Base-by-base conservation (phyloP, 805 yeast species). In the Diddensiella santjacobensis region DNA sequence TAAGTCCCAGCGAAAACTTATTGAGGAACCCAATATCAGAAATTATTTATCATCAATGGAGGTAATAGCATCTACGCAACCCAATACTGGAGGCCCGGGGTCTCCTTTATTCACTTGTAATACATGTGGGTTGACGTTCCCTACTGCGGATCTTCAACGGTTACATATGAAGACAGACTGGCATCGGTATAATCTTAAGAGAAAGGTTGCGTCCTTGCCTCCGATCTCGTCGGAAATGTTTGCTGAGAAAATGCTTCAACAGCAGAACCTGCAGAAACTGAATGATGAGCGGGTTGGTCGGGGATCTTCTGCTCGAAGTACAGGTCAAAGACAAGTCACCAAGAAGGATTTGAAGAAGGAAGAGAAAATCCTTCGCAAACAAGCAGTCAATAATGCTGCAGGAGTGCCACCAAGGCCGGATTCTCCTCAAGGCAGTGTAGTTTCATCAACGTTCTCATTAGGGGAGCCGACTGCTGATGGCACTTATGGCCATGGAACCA, bases 111-210 rank as follows among this genome's bases (percentile, higher is more conserved):
- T 75, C 65, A 88, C 96, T 10, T 93, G 99, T 69, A 87, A 90
- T 62, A 84, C 96, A 18, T 93, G 99, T 67, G 81, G 80, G 20
- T 79, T 88, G 54, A 81, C 82, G 40, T 93, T 93, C 62, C 79
- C 83, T 38, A 73, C 82, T 31, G 83, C 95, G n/a, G 93, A 83
- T 53, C 73, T 82, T 50, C 99, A 93, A 69, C 75, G 98, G 53
- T 77, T 76, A 55, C 99, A 93, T 65, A 93, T 93, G 99, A 88
- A 87, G 64, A 83, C 96, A 2, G 99, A 93, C 48, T 93, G 99
- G 99, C 99, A 93, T 64, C 77, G 99, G 54, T 93, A 93, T 67
- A 93, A 93, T 62, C 75, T 93, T 61, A 93, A 93, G 64, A 80
- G 99, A 69, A 78, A 96, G 59, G 96, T 93, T 26, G 96, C 96